Conservation (phyloP, 2,329 filamentous ascomycete genomes). For the Colletotrichum tropicicola region DNA sequence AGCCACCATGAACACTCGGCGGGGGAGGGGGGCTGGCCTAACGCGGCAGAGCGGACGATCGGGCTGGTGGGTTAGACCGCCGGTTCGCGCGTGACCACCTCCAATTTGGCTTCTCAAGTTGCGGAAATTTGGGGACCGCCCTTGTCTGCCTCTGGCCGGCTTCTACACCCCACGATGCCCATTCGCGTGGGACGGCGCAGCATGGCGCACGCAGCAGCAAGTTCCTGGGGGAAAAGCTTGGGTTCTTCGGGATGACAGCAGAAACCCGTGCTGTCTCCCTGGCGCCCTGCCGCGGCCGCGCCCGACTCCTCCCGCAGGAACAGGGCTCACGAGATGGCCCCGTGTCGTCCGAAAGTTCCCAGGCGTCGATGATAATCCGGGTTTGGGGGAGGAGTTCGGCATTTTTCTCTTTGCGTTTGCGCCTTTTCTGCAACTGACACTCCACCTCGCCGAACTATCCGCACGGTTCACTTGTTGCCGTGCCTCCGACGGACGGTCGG, state of each 20-base stretch:
- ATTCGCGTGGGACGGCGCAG: conserved; percentile 8
- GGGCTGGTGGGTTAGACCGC: conserved; percentile 20
- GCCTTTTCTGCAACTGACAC: not conserved
- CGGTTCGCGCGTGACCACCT: conserved; percentile 18
- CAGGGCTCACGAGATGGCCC: conserved; percentile 13
- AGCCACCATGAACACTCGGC: conserved; percentile 1
- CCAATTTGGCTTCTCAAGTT: not conserved
- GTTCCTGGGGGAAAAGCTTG: not conserved
- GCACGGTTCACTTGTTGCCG: conserved; percentile 19
- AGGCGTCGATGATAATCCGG: conserved; percentile 5
- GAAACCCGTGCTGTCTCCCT: conserved; percentile 12
- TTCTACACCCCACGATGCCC: conserved; percentile 6
- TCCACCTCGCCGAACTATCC: conserved; percentile 12
- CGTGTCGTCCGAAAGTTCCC: conserved; percentile 18
- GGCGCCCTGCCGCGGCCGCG: not conserved
- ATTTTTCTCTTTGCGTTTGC: not conserved
- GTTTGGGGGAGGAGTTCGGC: conserved; percentile 18
- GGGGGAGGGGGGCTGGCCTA: not conserved
- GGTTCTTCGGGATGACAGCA: conserved; percentile 3
- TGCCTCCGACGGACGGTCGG: conserved; percentile 13
- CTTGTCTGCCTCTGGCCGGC: not conserved
- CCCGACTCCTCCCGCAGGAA: conserved; percentile 11
- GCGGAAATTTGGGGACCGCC: conserved; percentile 18
- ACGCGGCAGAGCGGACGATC: not conserved
- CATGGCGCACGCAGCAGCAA: not conserved